A percentile compares a stretch with the other conserved stretches of the same genome.
Evolutionary conservation across 257 asterid genomes (phyloP).

Genomic region (Solanum commersonii): DNA sequence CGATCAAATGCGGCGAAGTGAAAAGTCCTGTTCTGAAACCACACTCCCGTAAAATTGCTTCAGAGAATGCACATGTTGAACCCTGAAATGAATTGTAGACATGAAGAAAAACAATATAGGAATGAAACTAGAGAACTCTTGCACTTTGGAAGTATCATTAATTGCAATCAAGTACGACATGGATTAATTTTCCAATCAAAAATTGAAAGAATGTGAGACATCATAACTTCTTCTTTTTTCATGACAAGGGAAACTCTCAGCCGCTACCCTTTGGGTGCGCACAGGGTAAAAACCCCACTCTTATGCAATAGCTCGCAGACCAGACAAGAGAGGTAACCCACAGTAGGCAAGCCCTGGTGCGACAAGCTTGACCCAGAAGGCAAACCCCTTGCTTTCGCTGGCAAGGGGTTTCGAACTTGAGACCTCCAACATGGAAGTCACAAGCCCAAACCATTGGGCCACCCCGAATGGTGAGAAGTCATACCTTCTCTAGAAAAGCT

Average conservation of each 20-base stretch:
- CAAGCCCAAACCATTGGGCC: background rate
- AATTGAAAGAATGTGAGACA: background rate
- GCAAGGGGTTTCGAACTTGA: background rate
- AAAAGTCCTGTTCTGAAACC: constrained; percentile 85
- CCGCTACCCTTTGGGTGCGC: background rate
- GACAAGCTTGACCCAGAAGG: background rate
- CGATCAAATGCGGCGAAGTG: constrained; percentile 90
- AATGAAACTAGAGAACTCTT: background rate
- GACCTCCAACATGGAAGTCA: background rate
- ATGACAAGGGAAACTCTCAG: background rate
- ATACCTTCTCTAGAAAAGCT: background rate
- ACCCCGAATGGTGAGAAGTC: background rate
- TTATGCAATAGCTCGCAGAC: background rate
- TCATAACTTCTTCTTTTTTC: background rate
- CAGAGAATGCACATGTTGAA: constrained; percentile 76
- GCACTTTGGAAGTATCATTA: background rate
- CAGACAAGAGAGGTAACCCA: background rate
- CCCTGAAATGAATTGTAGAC: constrained; percentile 47
- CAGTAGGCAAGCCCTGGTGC: background rate
- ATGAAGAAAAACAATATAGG: background rate
- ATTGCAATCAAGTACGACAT: background rate
- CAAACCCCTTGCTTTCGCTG: background rate
- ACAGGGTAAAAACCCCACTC: background rate
- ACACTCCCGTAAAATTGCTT: constrained; percentile 71
- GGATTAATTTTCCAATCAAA: background rate